Evolutionary conservation across 139 green algal species (phyloP).

Genomic region (Trebouxia sp.): DNA sequence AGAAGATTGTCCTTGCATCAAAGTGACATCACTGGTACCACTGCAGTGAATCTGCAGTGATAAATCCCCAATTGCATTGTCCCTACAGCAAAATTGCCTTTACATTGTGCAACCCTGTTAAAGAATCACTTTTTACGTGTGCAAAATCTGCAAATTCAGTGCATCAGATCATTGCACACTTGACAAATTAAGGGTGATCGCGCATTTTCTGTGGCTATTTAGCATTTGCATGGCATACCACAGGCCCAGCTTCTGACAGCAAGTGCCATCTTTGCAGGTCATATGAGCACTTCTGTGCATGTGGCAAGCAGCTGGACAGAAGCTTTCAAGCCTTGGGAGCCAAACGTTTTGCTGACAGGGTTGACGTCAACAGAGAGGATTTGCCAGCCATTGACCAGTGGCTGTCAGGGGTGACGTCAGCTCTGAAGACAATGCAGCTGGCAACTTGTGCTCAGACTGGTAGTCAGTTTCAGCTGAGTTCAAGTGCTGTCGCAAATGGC

Average conservation of each 20-base stretch:
- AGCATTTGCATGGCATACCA: neutral
- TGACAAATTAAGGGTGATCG: no score
- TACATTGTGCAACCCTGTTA: no score
- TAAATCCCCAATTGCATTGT: no score
- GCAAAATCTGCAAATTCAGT: no score
- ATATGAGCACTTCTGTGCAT: constrained; percentile 87
- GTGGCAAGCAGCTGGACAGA: constrained; percentile 74
- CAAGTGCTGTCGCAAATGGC: neutral
- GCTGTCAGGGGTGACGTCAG: constrained; percentile 54
- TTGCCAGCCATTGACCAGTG: constrained; percentile 74
- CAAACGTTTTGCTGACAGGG: constrained; percentile 37
- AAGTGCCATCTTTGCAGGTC: constrained; percentile 62
- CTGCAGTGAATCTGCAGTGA: neutral
- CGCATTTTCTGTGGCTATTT: neutral
- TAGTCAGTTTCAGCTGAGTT: neutral
- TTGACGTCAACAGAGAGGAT: constrained; percentile 85
- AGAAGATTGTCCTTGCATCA: neutral
- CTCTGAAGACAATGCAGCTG: constrained; percentile 51
- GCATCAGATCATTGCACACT: no score
- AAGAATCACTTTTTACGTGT: no score
- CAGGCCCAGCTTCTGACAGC: neutral
- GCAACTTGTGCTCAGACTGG: constrained; percentile 52
- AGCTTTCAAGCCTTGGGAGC: constrained; percentile 60
- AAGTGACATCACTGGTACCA: neutral
- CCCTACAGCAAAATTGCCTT: no score